Percentiles rank a stretch among this genome's conserved stretches.
phyloP scores from a whole-genome alignment of 2,329 filamentous ascomycete species.

The Fusarium hainanense region DNA sequence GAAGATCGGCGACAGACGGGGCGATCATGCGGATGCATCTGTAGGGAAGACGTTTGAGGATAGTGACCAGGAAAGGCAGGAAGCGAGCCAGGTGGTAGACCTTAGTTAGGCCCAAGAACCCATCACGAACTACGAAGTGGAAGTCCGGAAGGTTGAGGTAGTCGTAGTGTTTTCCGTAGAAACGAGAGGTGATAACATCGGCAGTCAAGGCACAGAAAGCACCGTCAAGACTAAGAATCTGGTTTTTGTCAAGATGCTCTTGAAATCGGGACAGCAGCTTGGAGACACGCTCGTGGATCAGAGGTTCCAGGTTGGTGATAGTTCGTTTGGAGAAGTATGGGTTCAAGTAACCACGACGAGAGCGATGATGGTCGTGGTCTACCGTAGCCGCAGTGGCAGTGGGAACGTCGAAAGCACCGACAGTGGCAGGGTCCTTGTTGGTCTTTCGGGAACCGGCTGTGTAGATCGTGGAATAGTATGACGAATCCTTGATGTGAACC shows the following conservation, averaged over 20 bases:
- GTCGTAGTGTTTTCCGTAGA: background rate
- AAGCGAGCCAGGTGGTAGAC: background rate
- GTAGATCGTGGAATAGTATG: background rate
- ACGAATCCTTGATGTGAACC: background rate
- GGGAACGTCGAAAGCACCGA: background rate
- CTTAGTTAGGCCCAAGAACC: background rate
- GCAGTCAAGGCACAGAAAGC: background rate
- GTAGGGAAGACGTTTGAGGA: background rate
- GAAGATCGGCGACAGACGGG: background rate
- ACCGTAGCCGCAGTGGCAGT: background rate
- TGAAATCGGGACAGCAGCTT: background rate
- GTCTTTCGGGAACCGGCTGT: background rate
- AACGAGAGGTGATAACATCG: background rate
- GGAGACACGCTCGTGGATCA: background rate
- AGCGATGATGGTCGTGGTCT: background rate
- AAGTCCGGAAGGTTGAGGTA: background rate
- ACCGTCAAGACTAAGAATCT: background rate
- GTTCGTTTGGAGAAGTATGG: background rate
- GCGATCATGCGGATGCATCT: background rate
- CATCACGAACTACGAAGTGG: background rate
- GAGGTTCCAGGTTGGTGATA: background rate
- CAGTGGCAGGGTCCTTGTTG: background rate
- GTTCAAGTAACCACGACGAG: background rate
- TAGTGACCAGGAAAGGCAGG: background rate
- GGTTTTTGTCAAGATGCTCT: background rate